Evolutionary conservation across 345 rosid genomes (phyloP).

Genomic region (Populus tremula): DNA sequence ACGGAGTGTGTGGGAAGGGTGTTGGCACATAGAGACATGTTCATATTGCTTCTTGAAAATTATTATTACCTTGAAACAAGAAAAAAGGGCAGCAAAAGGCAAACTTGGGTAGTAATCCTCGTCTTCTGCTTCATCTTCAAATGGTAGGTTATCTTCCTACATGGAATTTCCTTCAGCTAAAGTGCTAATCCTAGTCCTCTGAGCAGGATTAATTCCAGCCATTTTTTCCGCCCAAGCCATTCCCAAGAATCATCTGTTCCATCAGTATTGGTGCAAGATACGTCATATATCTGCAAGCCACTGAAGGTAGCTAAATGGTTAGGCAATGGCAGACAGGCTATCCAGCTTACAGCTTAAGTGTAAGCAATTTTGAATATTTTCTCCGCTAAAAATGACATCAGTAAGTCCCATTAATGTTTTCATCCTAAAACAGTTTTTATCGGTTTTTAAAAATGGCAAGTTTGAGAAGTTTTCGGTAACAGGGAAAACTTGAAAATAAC

Average conservation of each 20-base stretch:
- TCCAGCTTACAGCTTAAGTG: neutral
- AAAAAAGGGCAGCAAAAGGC: conserved; percentile 92
- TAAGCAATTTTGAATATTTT: neutral
- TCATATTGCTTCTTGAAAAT: neutral
- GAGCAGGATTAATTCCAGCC: conserved; percentile 67
- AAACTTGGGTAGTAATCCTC: conserved; percentile 86
- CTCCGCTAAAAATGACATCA: neutral
- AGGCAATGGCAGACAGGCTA: neutral
- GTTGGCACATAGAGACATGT: neutral
- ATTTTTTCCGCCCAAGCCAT: conserved; percentile 70
- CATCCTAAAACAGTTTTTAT: neutral
- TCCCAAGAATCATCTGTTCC: conserved; percentile 78
- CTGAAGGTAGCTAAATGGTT: conserved; percentile 36
- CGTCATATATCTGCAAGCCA: conserved; percentile 68
- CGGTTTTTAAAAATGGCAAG: neutral
- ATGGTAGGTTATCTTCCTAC: conserved; percentile 37
- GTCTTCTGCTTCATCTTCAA: conserved; percentile 85
- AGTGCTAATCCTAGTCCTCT: conserved; percentile 73
- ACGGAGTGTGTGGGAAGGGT: neutral
- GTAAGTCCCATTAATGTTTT: neutral
- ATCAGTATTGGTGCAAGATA: conserved; percentile 52
- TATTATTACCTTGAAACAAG: conserved; percentile 68
- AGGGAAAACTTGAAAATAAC: neutral
- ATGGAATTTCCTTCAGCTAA: conserved; percentile 50
- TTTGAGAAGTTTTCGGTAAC: neutral